These are phyloP conservation scores for Rhodotorula diobovata DNA, from an alignment of 768 basidiomycete genomes.

Conservation along the genomic window DNA sequence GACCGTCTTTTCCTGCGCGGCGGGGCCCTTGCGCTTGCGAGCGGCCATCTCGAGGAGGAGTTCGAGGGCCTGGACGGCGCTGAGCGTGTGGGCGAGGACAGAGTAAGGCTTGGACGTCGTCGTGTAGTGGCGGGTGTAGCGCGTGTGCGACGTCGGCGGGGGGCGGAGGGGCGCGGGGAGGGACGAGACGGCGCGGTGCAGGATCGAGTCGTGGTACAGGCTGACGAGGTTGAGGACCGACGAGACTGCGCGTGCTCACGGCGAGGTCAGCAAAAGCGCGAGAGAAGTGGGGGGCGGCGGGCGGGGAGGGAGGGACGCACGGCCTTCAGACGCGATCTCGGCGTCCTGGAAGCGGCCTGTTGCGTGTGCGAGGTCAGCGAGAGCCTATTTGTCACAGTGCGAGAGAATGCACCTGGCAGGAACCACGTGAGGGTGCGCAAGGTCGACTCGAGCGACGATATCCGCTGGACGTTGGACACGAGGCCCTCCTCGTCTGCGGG, in stretches of 20 bases:
- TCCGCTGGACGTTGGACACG: slow-evolving; percentile 75
- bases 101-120: slow-evolving; percentile 67
- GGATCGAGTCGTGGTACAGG: slow-evolving; percentile 92
- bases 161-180: slow-evolving; percentile 44
- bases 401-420: slow-evolving; percentile 54
- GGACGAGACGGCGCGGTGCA: slow-evolving; percentile 65
- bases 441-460: slow-evolving; percentile 80
- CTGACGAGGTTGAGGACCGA: slow-evolving; percentile 79
- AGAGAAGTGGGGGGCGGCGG: slow-evolving; percentile 5
- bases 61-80: slow-evolving; percentile 72
- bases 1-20: slow-evolving; percentile 69
- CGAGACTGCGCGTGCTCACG: slow-evolving; percentile 59
- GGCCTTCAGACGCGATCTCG: slow-evolving; percentile 86
- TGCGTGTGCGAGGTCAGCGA: neutral
- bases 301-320: slow-evolving; percentile 56
- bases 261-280: slow-evolving; percentile 1
- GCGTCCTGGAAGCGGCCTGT: slow-evolving; percentile 90
- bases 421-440: slow-evolving; percentile 90
- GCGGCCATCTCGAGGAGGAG: slow-evolving; percentile 86
- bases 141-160: slow-evolving; percentile 59
- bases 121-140: slow-evolving; percentile 84
- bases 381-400: too few species aligned
- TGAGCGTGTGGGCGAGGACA: slow-evolving; percentile 64
- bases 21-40: slow-evolving; percentile 58
- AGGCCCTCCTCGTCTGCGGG: slow-evolving; percentile 51